A percentile compares a stretch with the other conserved stretches of the same genome.
Evolutionary conservation across 164 flowering plant genomes (phyloP).

Genomic region (Liquidambar formosana): DNA sequence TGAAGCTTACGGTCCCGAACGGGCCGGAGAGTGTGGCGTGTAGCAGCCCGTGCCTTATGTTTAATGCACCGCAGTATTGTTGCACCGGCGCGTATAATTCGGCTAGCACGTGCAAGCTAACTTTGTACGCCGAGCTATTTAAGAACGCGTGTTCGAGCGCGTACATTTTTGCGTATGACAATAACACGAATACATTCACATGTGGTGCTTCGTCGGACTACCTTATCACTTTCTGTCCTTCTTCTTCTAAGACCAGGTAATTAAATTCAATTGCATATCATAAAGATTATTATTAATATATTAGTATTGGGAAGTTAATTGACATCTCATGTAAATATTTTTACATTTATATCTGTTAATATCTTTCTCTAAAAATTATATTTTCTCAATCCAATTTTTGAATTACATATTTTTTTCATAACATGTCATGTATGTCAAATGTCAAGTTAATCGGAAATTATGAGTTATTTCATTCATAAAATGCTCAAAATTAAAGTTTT

Average conservation of each 20-base stretch:
- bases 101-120: conserved; percentile 72
- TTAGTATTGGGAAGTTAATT: too few species aligned
- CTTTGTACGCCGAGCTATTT: conserved; percentile 58
- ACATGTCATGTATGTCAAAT: too few species aligned
- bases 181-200: conserved; percentile 77
- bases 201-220: conserved; percentile 65
- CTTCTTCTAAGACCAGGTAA: conserved; percentile 69
- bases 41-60: conserved; percentile 90
- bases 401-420: too few species aligned
- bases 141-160: conserved; percentile 83
- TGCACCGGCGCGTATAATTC: conserved; percentile 70
- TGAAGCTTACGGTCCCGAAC: conserved; percentile 39
- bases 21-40: conserved; percentile 51
- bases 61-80: conserved; percentile 63
- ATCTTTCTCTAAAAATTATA: too few species aligned
- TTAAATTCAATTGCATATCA: too few species aligned
- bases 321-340: too few species aligned
- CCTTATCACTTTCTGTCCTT: conserved; percentile 87
- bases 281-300: too few species aligned
- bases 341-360: too few species aligned
- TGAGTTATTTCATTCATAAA: too few species aligned
- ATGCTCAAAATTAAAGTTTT: too few species aligned
- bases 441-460: too few species aligned
- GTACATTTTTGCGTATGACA: conserved; percentile 93
- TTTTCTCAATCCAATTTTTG: too few species aligned